These are phyloP conservation scores for Buddleja alternifolia DNA, from an alignment of 257 asterid species.

Conservation along the genomic window DNA sequence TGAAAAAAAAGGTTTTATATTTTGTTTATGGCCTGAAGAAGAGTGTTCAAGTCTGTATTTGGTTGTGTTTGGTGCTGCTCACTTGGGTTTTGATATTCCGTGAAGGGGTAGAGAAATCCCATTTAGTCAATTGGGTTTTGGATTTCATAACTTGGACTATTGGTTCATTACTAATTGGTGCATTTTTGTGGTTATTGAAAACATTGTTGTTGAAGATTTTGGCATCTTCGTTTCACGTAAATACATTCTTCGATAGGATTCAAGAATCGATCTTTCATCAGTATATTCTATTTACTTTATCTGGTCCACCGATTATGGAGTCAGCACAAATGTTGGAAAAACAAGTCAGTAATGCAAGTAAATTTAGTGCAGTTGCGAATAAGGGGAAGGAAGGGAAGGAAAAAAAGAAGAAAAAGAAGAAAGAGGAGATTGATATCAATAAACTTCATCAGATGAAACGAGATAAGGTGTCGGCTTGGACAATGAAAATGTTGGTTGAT, in stretches of 20 bases:
- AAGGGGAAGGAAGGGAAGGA: slow-evolving; percentile 60
- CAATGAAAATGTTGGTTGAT: slow-evolving; percentile 85
- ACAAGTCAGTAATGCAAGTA: slow-evolving; percentile 44
- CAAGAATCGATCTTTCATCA: slow-evolving; percentile 79
- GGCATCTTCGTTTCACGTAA: slow-evolving; percentile 83
- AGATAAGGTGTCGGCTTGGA: slow-evolving; percentile 89
- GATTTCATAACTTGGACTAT: slow-evolving; percentile 70
- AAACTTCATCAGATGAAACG: slow-evolving; percentile 78
- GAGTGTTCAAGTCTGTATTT: slow-evolving; percentile 66
- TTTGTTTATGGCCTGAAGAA: slow-evolving; percentile 77
- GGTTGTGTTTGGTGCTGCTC: slow-evolving; percentile 68
- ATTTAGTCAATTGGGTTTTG: slow-evolving; percentile 36
- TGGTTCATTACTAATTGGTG: slow-evolving; percentile 59
- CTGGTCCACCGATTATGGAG: slow-evolving; percentile 78
- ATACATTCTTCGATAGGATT: slow-evolving; percentile 80
- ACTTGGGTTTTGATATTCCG: slow-evolving; percentile 68
- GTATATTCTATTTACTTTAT: slow-evolving; percentile 60
- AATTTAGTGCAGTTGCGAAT: slow-evolving; percentile 50
- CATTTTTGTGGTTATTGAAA: slow-evolving; percentile 81
- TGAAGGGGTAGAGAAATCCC: slow-evolving; percentile 47
- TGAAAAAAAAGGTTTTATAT: slow-evolving; percentile 74
- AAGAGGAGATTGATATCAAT: slow-evolving; percentile 56
- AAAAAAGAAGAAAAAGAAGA: slow-evolving; percentile 52
- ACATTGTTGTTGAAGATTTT: slow-evolving; percentile 72
- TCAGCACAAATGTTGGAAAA: slow-evolving; percentile 51